Conservation (phyloP, 305 asterid species). For the Fraxinus platypoda region DNA sequence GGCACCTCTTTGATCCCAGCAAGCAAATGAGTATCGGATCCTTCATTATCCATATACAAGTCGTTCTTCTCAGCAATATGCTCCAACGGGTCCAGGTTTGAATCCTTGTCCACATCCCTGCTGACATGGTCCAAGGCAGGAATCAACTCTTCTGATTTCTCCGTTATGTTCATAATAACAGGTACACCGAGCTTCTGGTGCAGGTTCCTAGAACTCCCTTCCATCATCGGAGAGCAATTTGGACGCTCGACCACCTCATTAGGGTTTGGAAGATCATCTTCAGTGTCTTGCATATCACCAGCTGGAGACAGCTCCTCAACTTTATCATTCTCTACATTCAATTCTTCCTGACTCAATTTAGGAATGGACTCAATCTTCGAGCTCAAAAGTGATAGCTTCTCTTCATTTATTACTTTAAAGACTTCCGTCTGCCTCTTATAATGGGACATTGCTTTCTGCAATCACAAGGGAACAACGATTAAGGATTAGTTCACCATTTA, state of each 20-base stretch:
- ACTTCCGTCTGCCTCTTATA: slow-evolving; percentile 59
- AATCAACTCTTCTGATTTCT: slow-evolving; percentile 30
- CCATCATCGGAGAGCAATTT: slow-evolving; percentile 27
- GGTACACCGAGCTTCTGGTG: slow-evolving; percentile 34
- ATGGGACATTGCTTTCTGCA: slow-evolving; percentile 80
- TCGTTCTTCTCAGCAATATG: slow-evolving; percentile 17
- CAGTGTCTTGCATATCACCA: slow-evolving; percentile 28
- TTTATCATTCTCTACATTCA: slow-evolving; percentile 24
- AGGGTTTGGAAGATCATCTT: slow-evolving; percentile 26
- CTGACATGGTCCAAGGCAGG: slow-evolving; percentile 20
- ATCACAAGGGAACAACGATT: not conserved
- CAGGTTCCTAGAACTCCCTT: slow-evolving; percentile 19
- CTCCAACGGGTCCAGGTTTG: slow-evolving; percentile 23
- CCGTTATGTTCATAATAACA: slow-evolving; percentile 21
- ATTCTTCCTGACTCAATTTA: slow-evolving; percentile 32
- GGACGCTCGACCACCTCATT: slow-evolving; percentile 30
- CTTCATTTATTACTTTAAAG: slow-evolving; percentile 27
- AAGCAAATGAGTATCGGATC: slow-evolving; percentile 29
- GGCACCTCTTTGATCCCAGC: slow-evolving; percentile 23
- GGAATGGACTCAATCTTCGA: slow-evolving; percentile 21
- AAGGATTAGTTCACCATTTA: not conserved
- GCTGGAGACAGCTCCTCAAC: slow-evolving; percentile 33
- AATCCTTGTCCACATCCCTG: slow-evolving; percentile 22
- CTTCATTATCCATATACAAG: slow-evolving; percentile 33
- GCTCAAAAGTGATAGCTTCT: slow-evolving; percentile 23